Conservation (phyloP, 2,329 filamentous ascomycete species). For the Pyrenophora graminea region DNA sequence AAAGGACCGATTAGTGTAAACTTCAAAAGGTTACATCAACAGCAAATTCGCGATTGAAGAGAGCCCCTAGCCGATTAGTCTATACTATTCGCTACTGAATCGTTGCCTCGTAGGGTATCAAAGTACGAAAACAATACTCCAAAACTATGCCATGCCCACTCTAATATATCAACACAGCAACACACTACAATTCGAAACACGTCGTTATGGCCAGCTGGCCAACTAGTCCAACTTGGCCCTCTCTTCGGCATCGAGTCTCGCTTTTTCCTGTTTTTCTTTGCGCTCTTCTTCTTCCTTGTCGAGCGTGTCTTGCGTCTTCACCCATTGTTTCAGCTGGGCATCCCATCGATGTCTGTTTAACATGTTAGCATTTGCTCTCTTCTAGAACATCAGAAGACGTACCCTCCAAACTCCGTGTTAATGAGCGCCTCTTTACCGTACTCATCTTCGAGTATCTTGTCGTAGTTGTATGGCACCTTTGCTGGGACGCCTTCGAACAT, state of each 20-base stretch:
- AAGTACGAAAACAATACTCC: constrained; percentile 9
- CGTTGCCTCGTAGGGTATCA: constrained; percentile 25
- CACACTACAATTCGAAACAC: neutral
- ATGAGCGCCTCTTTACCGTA: constrained; percentile 67
- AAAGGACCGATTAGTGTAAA: too few relatives aligned
- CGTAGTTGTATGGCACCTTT: constrained; percentile 70
- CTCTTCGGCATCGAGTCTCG: constrained; percentile 15
- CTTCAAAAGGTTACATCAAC: too few relatives aligned
- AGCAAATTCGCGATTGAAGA: too few relatives aligned
- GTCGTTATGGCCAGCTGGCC: constrained; percentile 23
- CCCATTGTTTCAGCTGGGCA: constrained; percentile 62
- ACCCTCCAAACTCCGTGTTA: constrained; percentile 66
- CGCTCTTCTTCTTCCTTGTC: constrained; percentile 19
- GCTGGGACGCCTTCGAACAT: constrained; percentile 75
- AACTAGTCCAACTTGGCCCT: constrained; percentile 22
- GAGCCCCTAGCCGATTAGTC: too few relatives aligned
- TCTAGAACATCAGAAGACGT: constrained; percentile 2
- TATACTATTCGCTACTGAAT: neutral
- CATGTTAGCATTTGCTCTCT: constrained; percentile 7
- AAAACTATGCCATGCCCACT: constrained; percentile 5
- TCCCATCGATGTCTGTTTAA: constrained; percentile 63
- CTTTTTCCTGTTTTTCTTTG: constrained; percentile 16
- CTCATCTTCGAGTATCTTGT: constrained; percentile 67
- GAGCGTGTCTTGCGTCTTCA: constrained; percentile 46
- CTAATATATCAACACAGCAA: neutral